phyloP scores from a whole-genome alignment of 2,329 filamentous ascomycete genomes.

The Epichloe brachyelytri region DNA sequence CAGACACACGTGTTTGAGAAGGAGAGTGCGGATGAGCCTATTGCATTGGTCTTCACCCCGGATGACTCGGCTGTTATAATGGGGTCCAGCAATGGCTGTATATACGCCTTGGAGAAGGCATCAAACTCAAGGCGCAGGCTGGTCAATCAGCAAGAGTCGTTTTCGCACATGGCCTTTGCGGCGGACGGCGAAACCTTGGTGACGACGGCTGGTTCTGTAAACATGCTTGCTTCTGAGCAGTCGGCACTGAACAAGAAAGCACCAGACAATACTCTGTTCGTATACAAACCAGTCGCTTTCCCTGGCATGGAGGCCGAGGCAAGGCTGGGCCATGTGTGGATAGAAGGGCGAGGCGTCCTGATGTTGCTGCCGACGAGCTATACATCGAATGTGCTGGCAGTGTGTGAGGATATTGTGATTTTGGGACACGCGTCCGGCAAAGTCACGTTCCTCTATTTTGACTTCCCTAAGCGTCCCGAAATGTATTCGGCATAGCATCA shows the following conservation, averaged over 20 bases:
- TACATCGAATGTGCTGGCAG: conserved; percentile 4
- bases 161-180: conserved; percentile 5
- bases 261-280: conserved; percentile 4
- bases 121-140: conserved; percentile 3
- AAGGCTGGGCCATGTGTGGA: conserved; percentile 6
- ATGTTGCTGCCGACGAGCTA: conserved; percentile 6
- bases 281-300: conserved; percentile 7
- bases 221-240: background rate
- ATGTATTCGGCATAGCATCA: background rate
- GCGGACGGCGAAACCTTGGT: conserved; percentile 4
- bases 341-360: conserved; percentile 5
- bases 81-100: conserved; percentile 4
- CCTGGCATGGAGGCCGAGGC: conserved; percentile 7
- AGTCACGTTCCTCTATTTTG: conserved; percentile 8
- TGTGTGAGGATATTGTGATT: conserved; percentile 6
- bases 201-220: conserved; percentile 6
- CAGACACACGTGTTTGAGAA: conserved; percentile 2
- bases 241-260: conserved; percentile 3
- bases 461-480: conserved; percentile 3
- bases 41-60: conserved; percentile 3
- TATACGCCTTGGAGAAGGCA: conserved; percentile 5
- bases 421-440: conserved; percentile 8
- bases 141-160: conserved; percentile 6
- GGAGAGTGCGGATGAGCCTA: conserved; percentile 1
- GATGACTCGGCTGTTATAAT: conserved; percentile 5